A percentile compares a stretch with the other conserved stretches of the same genome.
phyloP scores from a whole-genome alignment of 768 basidiomycete species.

The Solioccasus polychromus region DNA sequence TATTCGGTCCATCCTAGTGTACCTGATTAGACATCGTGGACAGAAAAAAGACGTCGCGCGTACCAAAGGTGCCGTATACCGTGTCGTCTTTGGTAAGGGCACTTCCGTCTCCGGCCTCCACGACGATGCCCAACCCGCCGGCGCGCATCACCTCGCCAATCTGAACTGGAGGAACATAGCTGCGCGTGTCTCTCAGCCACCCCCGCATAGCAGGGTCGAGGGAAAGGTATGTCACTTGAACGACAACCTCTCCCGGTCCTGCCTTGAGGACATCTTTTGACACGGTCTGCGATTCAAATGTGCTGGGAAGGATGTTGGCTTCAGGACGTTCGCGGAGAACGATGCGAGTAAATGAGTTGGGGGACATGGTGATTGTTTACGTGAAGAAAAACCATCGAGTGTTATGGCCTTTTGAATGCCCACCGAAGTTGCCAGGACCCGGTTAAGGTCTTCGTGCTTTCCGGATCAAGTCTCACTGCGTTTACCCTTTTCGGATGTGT shows the following conservation, averaged over 20 bases:
- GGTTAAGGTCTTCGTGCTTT: no score
- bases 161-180: conserved; percentile 67
- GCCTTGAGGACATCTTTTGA: conserved; percentile 53
- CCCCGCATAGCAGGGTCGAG: conserved; percentile 89
- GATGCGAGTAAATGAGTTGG: conserved; percentile 54
- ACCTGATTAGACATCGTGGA: not conserved
- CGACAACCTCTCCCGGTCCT: conserved; percentile 53
- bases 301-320: conserved; percentile 64
- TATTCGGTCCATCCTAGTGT: conserved; percentile 78
- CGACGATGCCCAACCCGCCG: conserved; percentile 60
- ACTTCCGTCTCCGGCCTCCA: conserved; percentile 54
- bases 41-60: conserved; percentile 15
- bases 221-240: conserved; percentile 76
- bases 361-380: no score
- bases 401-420: no score
- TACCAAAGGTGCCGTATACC: conserved; percentile 63
- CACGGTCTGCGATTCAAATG: conserved; percentile 62
- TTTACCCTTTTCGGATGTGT: no score
- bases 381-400: no score
- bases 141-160: conserved; percentile 83
- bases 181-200: conserved; percentile 71
- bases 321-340: conserved; percentile 75
- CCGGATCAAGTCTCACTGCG: no score
- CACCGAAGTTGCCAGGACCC: no score
- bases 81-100: conserved; percentile 62